phyloP scores from a whole-genome alignment of 495 filamentous ascomycete genomes.

The Patellaria atrata region DNA sequence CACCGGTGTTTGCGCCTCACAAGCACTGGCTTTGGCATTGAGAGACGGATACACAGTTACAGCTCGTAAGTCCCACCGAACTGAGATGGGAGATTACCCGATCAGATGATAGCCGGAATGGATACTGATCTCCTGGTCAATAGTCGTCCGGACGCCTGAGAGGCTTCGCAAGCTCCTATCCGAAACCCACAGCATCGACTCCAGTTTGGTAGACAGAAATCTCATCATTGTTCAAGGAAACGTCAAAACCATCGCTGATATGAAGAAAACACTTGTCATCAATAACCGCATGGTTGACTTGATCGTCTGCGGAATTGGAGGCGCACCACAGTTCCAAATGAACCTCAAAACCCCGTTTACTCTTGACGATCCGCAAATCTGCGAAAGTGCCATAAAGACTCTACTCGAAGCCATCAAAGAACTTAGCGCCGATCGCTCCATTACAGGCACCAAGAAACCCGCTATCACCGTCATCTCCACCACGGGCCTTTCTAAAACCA shows the following conservation, averaged over 20 bases:
- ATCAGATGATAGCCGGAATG: too few species aligned
- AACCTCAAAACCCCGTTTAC: conserved; percentile 22
- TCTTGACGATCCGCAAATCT: conserved; percentile 43
- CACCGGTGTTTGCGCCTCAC: conserved; percentile 35
- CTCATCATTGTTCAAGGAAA: conserved; percentile 26
- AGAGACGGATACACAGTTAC: conserved; percentile 14
- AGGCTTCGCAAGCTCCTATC: conserved; percentile 40
- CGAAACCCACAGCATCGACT: conserved; percentile 18
- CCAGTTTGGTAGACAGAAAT: conserved; percentile 10
- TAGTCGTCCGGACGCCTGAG: conserved; percentile 41
- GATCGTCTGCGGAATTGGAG: conserved; percentile 25
- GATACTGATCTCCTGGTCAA: neutral
- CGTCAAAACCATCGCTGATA: conserved; percentile 17
- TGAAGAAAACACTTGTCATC: conserved; percentile 17
- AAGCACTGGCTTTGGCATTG: conserved; percentile 27
- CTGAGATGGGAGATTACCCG: neutral
- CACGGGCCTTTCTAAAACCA: conserved; percentile 34
- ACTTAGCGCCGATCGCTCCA: conserved; percentile 5
- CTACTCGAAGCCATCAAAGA: conserved; percentile 32
- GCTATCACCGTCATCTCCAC: conserved; percentile 37
- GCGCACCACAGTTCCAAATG: conserved; percentile 15
- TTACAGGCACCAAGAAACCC: conserved; percentile 23
- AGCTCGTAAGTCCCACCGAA: conserved; percentile 14
- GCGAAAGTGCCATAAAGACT: conserved; percentile 33
- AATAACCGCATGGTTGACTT: conserved; percentile 17